Evolutionary conservation across 75 land plant genomes (phyloP).

Genomic region (Isoetes taiwanensis): DNA sequence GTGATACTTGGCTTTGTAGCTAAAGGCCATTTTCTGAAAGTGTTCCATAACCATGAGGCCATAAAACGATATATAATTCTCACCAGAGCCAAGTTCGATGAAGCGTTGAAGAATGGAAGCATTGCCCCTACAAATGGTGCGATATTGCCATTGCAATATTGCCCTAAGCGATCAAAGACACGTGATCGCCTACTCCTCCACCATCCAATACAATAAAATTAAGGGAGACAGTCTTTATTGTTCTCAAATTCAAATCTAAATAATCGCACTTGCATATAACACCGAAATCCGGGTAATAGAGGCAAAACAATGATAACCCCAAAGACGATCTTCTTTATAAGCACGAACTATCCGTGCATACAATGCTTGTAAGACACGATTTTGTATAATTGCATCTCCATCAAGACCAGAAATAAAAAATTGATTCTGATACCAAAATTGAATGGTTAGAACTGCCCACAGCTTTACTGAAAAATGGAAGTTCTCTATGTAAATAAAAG

Average conservation of each 20-base stretch:
- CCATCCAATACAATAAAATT: slow-evolving; percentile 35
- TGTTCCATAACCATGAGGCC: slow-evolving; percentile 77
- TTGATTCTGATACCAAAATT: slow-evolving; percentile 56
- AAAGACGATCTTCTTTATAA: slow-evolving; percentile 65
- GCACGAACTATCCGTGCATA: slow-evolving; percentile 73
- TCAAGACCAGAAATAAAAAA: slow-evolving; percentile 96
- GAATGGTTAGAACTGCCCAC: not conserved
- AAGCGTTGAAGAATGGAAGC: slow-evolving; percentile 59
- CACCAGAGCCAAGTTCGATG: slow-evolving; percentile 43
- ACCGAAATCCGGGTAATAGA: slow-evolving; percentile 89
- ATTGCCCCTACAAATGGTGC: slow-evolving; percentile 78
- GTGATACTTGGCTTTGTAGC: slow-evolving; percentile 78
- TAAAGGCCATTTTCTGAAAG: slow-evolving; percentile 66
- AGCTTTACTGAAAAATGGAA: not conserved
- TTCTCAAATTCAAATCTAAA: too few species aligned
- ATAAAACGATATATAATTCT: slow-evolving; percentile 86
- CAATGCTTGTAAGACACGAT: slow-evolving; percentile 76
- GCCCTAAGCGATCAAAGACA: slow-evolving; percentile 97
- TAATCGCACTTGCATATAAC: too few species aligned
- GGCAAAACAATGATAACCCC: slow-evolving; percentile 87
- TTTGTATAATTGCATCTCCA: slow-evolving; percentile 64
- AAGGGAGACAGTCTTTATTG: too few species aligned
- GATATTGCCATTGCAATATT: slow-evolving; percentile 97
- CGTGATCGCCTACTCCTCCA: slow-evolving; percentile 86
- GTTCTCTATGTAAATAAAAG: too few species aligned